phyloP scores from a whole-genome alignment of 2,329 filamentous ascomycete genomes.

The Hymenoscyphus occultus region DNA sequence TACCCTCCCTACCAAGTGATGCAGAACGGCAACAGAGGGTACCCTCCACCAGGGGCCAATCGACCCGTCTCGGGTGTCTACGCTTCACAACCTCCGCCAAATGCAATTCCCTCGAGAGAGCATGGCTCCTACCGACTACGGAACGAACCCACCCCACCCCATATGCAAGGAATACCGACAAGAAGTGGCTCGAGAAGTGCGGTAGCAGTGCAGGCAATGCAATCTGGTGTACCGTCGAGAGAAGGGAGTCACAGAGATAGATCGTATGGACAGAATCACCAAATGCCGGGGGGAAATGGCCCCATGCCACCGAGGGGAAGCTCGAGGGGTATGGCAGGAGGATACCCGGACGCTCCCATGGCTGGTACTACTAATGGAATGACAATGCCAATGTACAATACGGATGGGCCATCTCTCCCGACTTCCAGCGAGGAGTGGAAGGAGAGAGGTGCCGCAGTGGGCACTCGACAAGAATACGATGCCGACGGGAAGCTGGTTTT shows the following conservation, averaged over 20 bases:
- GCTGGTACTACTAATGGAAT: slow-evolving; percentile 32
- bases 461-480: slow-evolving; percentile 78
- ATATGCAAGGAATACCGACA: slow-evolving; percentile 51
- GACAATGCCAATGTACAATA: slow-evolving; percentile 45
- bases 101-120: slow-evolving; percentile 39
- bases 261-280: slow-evolving; percentile 61
- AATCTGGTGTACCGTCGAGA: slow-evolving; percentile 59
- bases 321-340: slow-evolving; percentile 67
- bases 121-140: slow-evolving; percentile 51
- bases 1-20: slow-evolving; percentile 44
- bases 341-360: slow-evolving; percentile 41
- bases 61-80: slow-evolving; percentile 49
- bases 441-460: slow-evolving; percentile 86
- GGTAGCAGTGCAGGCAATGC: slow-evolving; percentile 50
- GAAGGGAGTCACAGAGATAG: slow-evolving; percentile 69
- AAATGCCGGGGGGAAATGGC: slow-evolving; percentile 50
- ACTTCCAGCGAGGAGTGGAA: slow-evolving; percentile 88
- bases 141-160: slow-evolving; percentile 57
- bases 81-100: slow-evolving; percentile 39
- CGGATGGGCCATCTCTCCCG: slow-evolving; percentile 55
- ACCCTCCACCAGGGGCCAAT: slow-evolving; percentile 36
- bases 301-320: slow-evolving; percentile 71
- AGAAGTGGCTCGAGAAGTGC: slow-evolving; percentile 63
- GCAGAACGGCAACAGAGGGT: slow-evolving; percentile 38
- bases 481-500: slow-evolving; percentile 77